phyloP scores from a whole-genome alignment of 768 basidiomycete species.

The Tulasnella sp. region DNA sequence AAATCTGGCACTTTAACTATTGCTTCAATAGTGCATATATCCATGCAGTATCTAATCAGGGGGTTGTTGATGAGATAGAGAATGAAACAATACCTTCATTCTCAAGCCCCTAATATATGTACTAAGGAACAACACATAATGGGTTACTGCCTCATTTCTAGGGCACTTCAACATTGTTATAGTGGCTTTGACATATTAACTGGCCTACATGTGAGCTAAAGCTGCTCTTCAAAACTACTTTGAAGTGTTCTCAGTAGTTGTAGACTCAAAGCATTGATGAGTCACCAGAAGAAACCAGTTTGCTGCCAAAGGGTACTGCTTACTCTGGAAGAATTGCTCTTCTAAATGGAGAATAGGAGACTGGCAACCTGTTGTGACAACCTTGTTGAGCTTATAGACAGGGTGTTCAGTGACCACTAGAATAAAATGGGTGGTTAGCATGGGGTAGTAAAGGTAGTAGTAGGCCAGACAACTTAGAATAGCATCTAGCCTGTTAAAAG shows the following conservation, averaged over 20 bases:
- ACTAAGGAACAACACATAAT: conserved; percentile 63
- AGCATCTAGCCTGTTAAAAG: background rate
- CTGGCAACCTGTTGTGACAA: conserved; percentile 7
- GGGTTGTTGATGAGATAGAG: background rate
- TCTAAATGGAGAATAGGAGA: conserved; percentile 33
- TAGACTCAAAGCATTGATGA: conserved; percentile 47
- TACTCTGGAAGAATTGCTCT: conserved; percentile 60
- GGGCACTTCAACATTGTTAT: conserved; percentile 62
- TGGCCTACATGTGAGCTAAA: conserved; percentile 64
- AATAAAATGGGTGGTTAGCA: background rate
- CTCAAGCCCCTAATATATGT: conserved; percentile 79
- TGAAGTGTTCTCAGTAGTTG: conserved; percentile 39
- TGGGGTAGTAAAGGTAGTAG: background rate
- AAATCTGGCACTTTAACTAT: conserved; percentile 68
- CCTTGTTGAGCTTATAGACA: conserved; percentile 8
- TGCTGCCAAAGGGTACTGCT: conserved; percentile 62
- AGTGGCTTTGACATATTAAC: conserved; percentile 59
- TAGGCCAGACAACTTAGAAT: background rate
- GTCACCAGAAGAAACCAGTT: conserved; percentile 71
- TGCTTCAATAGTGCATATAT: conserved; percentile 39
- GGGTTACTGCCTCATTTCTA: conserved; percentile 58
- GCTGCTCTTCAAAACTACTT: conserved; percentile 80
- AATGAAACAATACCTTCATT: conserved; percentile 50
- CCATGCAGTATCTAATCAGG: conserved; percentile 2
- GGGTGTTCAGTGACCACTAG: conserved; percentile 6